Evolutionary conservation across 2,329 filamentous ascomycete genomes (phyloP), one percentile per base, ranked within the genome.

Genomic region (Trichoderma sp.): DNA sequence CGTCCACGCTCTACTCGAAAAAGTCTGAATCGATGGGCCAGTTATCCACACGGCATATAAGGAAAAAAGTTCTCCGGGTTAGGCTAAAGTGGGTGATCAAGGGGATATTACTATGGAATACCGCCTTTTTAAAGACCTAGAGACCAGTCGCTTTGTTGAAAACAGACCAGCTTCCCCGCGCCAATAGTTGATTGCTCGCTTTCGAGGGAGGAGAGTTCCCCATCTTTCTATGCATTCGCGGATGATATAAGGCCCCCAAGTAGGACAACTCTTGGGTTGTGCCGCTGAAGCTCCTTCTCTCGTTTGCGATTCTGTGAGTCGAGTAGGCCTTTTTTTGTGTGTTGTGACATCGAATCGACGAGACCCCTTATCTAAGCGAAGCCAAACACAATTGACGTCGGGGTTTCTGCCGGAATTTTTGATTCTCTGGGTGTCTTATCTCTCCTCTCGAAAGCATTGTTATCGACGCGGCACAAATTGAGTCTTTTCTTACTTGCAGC

Each of bases 151-250:
- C 24, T 71, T 41, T 29, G 59, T 53, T 56, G 65, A 41, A 64
- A 75, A 56, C 16, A 67, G 73, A 69, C 73, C 73, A 69, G 73
- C 73, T 75, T 75, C 73, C 73, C 73, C 73, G 73, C 73, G 73
- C 56, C 66, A 29, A 75, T 74, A 53, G 11, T 59, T 67, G 45
- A 60, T 67, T 74, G 71, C 62, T 67, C 71, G 71, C 31, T 38
- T 74, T 33, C 33, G 65, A 45, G 71, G 71, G 65, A 45, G 71
- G 71, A 67, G 63, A 62, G 21, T 67, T 74, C 71, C 62, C 71
- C 69, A 72, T 72, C 69, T 72, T 72, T 72, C 38, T 38, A 16
- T 72, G 38, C 21, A 33, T 53, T 29, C 12, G 33, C 14, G 69
- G 69, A 65, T 64, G 69, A 72, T 72, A 72, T 72, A 72, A 72